phyloP scores from a whole-genome alignment of 2,329 filamentous ascomycete genomes.

The Grosmannia huntii region DNA sequence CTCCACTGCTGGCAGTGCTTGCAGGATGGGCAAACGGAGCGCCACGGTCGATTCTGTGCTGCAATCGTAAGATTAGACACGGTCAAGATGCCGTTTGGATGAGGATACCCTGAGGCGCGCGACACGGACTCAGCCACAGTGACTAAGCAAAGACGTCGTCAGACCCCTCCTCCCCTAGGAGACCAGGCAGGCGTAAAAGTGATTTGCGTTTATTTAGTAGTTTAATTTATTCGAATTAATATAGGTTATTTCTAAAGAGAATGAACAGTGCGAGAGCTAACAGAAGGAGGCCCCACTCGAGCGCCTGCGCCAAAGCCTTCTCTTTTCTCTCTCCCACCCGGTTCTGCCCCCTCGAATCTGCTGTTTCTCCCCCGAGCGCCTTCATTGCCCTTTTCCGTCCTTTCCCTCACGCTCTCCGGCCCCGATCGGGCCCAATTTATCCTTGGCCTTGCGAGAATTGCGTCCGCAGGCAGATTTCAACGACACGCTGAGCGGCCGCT shows the following conservation, averaged over 20 bases:
- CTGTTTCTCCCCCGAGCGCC: background rate
- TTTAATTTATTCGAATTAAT: too few relatives aligned
- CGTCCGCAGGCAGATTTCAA: background rate
- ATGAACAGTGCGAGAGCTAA: background rate
- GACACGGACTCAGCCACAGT: background rate
- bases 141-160: background rate
- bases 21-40: too few relatives aligned
- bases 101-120: background rate
- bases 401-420: too few relatives aligned
- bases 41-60: background rate
- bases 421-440: background rate
- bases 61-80: background rate
- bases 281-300: background rate
- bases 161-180: too few relatives aligned
- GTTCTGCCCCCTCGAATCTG: background rate
- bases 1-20: too few relatives aligned
- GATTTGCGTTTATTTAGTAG: too few relatives aligned
- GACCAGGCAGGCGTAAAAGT: too few relatives aligned
- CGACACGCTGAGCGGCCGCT: background rate
- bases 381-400: background rate
- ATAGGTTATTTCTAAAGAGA: background rate
- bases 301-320: background rate
- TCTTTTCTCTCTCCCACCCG: background rate
- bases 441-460: background rate
- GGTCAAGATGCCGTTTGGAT: background rate